Base-by-base conservation (phyloP, 2,329 filamentous ascomycete genomes). In the Pseudogymnoascus sp. region DNA sequence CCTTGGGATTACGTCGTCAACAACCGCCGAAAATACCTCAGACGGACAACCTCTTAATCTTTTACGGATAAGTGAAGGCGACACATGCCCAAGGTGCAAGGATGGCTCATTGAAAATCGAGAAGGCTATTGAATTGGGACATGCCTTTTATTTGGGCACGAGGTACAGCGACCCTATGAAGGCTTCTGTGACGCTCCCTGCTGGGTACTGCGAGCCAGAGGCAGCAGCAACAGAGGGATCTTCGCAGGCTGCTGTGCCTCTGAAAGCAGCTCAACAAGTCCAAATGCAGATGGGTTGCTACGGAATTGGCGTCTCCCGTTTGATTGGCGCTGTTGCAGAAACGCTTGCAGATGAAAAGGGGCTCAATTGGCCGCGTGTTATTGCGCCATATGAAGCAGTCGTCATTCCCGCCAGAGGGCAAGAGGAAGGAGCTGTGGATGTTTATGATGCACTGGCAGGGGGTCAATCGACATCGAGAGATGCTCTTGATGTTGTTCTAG, bases 281-380 rank as follows among this genome's bases (percentile, higher is more conserved):
- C 79, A 86, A 0, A 81, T 96, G 70, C 85, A 96, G 66, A 99
- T 99, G 94, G 94, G 94, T 61, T 99, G 94, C 72, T 91, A 97
- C 71, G 94, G 94, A 0, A 95, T 99, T 64, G 94, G 94, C 1
- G 85, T 99, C 15, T 96, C 92, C 4, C 87, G 94, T 48, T 86
- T 99, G 68, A 87, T 99, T 64, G 92, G 88, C 7, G 91, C 94
- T 1, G 85, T 94, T 0, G 92, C 92, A 1, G 87, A 93, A 65
- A 82, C 87, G 39, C 78, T 91, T 8, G 81, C 85, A 0, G 90
- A 96, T 67, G 71, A 80, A 2, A 82, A 78, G 70, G 94, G 92
- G 0, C 79, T 97, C 6, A 91, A 90, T 69, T 99, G 94, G 94
- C 94, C 94, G 0, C 80, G 87, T 5, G 85, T 79, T 8, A 92